Conservation (phyloP, 345 rosid genomes). For the Eucalyptus dawsonii region DNA sequence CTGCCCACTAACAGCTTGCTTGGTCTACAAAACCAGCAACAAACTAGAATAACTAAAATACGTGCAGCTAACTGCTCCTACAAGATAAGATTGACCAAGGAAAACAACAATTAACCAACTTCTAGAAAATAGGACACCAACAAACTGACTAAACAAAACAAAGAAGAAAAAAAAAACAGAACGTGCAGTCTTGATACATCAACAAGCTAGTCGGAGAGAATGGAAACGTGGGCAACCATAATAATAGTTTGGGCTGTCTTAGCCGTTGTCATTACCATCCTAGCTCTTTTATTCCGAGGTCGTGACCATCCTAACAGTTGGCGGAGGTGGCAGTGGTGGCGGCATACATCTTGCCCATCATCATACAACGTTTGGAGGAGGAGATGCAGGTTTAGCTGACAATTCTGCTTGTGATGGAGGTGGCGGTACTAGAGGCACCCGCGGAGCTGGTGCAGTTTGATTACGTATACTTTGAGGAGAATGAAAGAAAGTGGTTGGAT, state of each 20-base stretch:
- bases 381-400: neutral
- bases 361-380: neutral
- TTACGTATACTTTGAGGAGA: neutral
- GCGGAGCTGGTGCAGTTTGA: neutral
- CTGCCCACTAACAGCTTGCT: too few species aligned
- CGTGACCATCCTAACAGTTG: neutral
- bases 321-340: neutral
- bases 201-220: neutral
- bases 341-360: neutral
- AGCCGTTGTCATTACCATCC: neutral
- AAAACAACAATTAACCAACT: too few species aligned
- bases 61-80: too few species aligned
- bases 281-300: neutral
- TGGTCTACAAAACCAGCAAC: too few species aligned
- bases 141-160: too few species aligned
- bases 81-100: too few species aligned
- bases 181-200: too few species aligned
- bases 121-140: too few species aligned
- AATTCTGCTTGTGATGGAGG: neutral
- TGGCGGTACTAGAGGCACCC: neutral
- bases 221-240: neutral
- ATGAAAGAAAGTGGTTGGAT: slow-evolving; percentile 19
- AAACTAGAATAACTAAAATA: too few species aligned
- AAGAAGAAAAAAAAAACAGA: too few species aligned
- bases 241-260: neutral